Evolutionary conservation across 768 basidiomycete species (phyloP), one percentile per base, ranked within the genome.

Genomic region (Lanmaoa pseudosensibilis): DNA sequence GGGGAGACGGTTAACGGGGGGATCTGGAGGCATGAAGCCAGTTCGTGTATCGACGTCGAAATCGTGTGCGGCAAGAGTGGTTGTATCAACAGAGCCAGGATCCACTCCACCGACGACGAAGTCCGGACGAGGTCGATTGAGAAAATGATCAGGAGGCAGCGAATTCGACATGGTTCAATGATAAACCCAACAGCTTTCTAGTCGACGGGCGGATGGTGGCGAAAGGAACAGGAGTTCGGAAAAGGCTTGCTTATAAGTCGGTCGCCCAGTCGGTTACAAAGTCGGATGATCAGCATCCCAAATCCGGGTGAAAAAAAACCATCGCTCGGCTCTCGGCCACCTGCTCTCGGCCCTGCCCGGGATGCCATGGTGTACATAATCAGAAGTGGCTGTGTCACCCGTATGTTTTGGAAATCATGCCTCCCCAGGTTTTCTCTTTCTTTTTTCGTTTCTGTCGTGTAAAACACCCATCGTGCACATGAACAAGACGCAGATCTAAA

Each of bases 21-120:
- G 82, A 15, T 83, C 77, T 0, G 90, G 87, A 3, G 95, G 90
- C 84, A 98, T 87, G 71, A 98, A 98, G 0, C 96, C 95, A 0
- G 93, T 92, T 16, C 85, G 78, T 11, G 88, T 86, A 69, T 95
- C 93, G 57, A 98, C 90, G 69, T 98, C 94, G 76, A 93, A 98
- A 77, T 90, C 90, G 61, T 90, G 88, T 3, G 88, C 86, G 11
- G 89, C 87, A 56, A 90, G 82, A 13, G 89, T 87, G 21, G 82
- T 79, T 15, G 80, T 82, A 58, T 84, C 83, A 43, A 75, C 65
- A 19, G 59, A 58, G 3, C 69, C 67, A n/a, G n/a, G n/a, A 16
- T 64, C 65, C 8, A 34, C 45, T 13, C 49, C 47, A 39, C 66
- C 69, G 3, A 71, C 49, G 18, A 69, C 46, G 50, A 60, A 32